Evolutionary conservation across 345 rosid genomes (phyloP).

Genomic region (Rhodamnia argentea): DNA sequence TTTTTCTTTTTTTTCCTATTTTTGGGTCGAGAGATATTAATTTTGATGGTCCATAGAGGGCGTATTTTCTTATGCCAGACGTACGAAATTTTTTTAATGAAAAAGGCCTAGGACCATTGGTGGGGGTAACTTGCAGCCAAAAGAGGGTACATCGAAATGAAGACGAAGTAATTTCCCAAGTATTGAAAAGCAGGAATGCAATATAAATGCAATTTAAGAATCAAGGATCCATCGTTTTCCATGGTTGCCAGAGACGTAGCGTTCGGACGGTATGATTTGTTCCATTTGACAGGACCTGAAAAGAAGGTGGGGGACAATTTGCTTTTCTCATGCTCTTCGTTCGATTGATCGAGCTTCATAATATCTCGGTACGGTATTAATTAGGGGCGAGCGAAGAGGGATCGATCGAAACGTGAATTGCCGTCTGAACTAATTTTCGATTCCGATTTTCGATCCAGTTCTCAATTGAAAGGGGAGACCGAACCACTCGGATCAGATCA

Average conservation of each 20-base stretch:
- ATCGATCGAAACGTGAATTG: too few species aligned
- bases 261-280: not conserved
- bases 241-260: not conserved
- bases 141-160: not conserved
- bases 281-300: not conserved
- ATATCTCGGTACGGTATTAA: too few species aligned
- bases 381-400: too few species aligned
- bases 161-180: not conserved
- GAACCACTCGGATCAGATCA: too few species aligned
- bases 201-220: not conserved
- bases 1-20: not conserved
- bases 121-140: not conserved
- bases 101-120: not conserved
- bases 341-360: not conserved
- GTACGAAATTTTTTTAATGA: not conserved
- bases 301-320: not conserved
- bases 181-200: not conserved
- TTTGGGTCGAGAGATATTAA: not conserved
- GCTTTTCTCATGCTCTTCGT: not conserved
- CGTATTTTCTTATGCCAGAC: not conserved
- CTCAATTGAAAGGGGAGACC: too few species aligned
- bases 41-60: not conserved
- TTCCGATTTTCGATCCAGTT: too few species aligned
- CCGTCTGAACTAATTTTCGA: fast-evolving
- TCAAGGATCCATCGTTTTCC: not conserved